phyloP scores from a whole-genome alignment of 176 grass and related monocot genomes.

The Olyra latifolia region DNA sequence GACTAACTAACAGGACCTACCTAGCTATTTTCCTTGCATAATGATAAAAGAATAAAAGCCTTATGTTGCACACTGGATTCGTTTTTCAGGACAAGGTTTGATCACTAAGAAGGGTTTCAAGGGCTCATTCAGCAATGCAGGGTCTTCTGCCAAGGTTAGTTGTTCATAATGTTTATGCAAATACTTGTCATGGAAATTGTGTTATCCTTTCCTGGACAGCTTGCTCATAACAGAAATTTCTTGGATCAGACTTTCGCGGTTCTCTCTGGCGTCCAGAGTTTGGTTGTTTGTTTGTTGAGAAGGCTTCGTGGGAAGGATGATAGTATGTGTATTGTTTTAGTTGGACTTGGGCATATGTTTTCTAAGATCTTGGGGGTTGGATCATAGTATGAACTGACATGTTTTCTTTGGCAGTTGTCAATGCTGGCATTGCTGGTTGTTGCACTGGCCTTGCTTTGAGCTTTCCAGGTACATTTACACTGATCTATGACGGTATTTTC shows the following conservation, averaged over 20 bases:
- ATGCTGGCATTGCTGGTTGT: conserved; percentile 88
- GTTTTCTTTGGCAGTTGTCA: conserved; percentile 60
- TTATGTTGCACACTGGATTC: not conserved
- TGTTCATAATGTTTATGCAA: not conserved
- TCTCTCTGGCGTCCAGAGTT: conserved; percentile 91
- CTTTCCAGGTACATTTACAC: conserved; percentile 75
- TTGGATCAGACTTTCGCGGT: conserved; percentile 83
- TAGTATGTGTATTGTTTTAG: conserved; percentile 45
- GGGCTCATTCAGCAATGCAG: conserved; percentile 78
- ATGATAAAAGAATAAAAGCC: conserved; percentile 19
- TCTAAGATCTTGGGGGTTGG: not conserved
- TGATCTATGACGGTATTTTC: not conserved
- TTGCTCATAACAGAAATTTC: conserved; percentile 15
- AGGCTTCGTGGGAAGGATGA: conserved; percentile 93
- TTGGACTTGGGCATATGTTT: not conserved
- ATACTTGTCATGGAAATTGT: not conserved
- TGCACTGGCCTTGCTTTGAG: conserved; percentile 91
- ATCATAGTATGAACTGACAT: conserved; percentile 31
- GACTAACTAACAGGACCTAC: not conserved
- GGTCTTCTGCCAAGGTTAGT: conserved; percentile 88
- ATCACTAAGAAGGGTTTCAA: conserved; percentile 81
- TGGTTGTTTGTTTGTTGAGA: conserved; percentile 84
- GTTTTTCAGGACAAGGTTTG: conserved; percentile 78
- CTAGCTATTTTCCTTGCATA: not conserved
- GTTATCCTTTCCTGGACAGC: not conserved